A percentile compares a stretch with the other conserved stretches of the same genome.
phyloP scores from a whole-genome alignment of 495 filamentous ascomycete species.

The Neurospora sp. region DNA sequence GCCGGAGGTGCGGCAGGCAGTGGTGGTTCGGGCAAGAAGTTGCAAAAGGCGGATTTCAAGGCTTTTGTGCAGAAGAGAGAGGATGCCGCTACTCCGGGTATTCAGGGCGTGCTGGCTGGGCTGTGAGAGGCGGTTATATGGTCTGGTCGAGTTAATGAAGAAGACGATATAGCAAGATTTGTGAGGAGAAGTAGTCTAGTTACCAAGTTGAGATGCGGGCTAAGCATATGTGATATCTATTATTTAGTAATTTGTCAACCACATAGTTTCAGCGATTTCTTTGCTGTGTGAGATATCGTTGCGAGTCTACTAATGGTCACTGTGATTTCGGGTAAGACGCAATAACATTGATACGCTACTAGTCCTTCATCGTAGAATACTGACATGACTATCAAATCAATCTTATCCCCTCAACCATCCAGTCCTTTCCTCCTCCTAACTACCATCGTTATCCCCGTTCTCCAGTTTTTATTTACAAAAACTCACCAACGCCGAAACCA shows the following conservation, averaged over 20 bases:
- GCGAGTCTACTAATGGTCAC: background rate
- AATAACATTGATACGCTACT: too few relatives aligned
- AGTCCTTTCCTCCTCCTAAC: background rate
- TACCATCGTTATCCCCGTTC: background rate
- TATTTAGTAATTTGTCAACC: background rate
- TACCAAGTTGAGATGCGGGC: background rate
- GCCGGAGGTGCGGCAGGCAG: slow-evolving; percentile 19
- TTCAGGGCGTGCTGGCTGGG: slow-evolving; percentile 64
- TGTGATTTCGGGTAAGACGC: background rate
- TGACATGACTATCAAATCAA: background rate
- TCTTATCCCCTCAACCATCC: too few relatives aligned
- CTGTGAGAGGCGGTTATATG: slow-evolving; percentile 18
- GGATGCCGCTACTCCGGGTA: slow-evolving; percentile 66
- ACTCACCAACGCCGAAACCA: background rate
- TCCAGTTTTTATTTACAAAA: too few relatives aligned
- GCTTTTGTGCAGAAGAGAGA: slow-evolving; percentile 73
- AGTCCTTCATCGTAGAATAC: background rate
- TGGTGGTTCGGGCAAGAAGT: slow-evolving; percentile 32
- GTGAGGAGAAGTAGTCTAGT: background rate
- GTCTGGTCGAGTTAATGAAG: background rate
- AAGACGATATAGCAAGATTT: background rate
- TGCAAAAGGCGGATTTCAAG: slow-evolving; percentile 65
- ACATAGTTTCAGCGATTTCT: too few relatives aligned
- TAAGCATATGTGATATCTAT: background rate
- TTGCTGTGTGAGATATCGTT: background rate